phyloP scores from a whole-genome alignment of 1,139 yeast species.

The Candida gigantensis region DNA sequence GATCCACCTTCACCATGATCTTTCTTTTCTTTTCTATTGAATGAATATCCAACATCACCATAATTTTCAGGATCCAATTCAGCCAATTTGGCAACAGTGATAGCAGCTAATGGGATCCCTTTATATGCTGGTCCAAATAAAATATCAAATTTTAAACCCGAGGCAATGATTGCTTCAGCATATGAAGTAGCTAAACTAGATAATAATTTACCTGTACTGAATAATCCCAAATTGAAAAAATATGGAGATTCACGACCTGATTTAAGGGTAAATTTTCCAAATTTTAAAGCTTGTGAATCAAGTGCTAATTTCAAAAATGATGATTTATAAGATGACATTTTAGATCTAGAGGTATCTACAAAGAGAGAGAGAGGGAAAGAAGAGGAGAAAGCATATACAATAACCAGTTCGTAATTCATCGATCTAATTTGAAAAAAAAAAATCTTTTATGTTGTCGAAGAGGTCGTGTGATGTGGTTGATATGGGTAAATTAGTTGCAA shows the following conservation, averaged over 20 bases:
- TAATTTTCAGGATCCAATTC: conserved; percentile 83
- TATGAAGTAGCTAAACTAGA: conserved; percentile 83
- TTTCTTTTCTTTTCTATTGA: conserved; percentile 89
- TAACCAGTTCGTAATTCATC: too few species aligned
- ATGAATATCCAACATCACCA: conserved; percentile 65
- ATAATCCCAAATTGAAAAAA: conserved; percentile 90
- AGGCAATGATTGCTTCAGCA: conserved; percentile 80
- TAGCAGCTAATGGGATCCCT: conserved; percentile 94
- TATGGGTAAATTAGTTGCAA: too few species aligned
- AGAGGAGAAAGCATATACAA: conserved; percentile 12
- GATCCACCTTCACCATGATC: conserved; percentile 99
- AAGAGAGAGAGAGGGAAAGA: conserved; percentile 2
- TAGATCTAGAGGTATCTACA: conserved; percentile 2
- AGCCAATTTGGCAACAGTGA: conserved; percentile 87
- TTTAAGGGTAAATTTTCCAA: conserved; percentile 86
- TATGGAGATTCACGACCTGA: conserved; percentile 95
- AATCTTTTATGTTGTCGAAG: conserved; percentile 3
- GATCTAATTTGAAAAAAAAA: too few species aligned
- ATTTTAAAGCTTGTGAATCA: conserved; percentile 76
- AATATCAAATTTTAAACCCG: conserved; percentile 83
- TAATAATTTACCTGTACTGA: conserved; percentile 77
- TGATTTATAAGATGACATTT: conserved; percentile 50
- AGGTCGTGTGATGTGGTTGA: conserved; percentile 10
- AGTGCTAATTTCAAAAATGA: conserved; percentile 79
- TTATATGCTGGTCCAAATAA: conserved; percentile 97